These are phyloP conservation scores for Populus pruinosa DNA, from an alignment of 345 rosid genomes.

Conservation along the genomic window DNA sequence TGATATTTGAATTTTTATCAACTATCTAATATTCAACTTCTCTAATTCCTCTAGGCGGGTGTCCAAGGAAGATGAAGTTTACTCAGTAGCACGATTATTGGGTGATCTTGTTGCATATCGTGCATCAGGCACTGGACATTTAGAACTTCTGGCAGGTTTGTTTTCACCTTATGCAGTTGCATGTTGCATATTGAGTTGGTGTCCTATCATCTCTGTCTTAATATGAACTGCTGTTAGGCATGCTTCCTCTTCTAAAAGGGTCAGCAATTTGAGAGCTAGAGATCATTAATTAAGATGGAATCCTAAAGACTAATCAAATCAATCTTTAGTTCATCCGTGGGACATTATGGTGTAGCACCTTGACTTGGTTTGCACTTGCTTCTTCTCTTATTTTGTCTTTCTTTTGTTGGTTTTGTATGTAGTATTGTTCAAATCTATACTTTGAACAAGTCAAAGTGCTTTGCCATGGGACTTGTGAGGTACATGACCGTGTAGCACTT, in stretches of 20 bases:
- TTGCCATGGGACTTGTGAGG: neutral
- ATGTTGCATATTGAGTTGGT: neutral
- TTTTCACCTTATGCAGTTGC: neutral
- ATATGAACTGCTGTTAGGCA: neutral
- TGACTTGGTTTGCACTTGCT: neutral
- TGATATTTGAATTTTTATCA: neutral
- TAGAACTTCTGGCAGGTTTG: slow-evolving; percentile 84
- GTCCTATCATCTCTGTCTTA: neutral
- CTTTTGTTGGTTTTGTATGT: too few species aligned
- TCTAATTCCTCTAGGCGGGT: slow-evolving; percentile 44
- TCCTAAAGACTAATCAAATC: neutral
- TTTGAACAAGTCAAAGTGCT: too few species aligned
- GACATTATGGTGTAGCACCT: neutral
- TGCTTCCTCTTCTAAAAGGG: neutral
- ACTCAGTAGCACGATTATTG: slow-evolving; percentile 70
- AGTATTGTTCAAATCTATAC: too few species aligned
- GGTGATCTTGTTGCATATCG: slow-evolving; percentile 95
- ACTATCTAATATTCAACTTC: slow-evolving; percentile 4
- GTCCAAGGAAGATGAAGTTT: slow-evolving; percentile 81
- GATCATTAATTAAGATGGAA: neutral
- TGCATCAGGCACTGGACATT: slow-evolving; percentile 88
- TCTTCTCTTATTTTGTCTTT: neutral
- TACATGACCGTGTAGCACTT: neutral
- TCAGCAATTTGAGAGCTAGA: neutral
- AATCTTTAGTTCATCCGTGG: neutral